Evolutionary conservation across 2,329 filamentous ascomycete genomes (phyloP).

Genomic region (Sclerotinia glacialis): DNA sequence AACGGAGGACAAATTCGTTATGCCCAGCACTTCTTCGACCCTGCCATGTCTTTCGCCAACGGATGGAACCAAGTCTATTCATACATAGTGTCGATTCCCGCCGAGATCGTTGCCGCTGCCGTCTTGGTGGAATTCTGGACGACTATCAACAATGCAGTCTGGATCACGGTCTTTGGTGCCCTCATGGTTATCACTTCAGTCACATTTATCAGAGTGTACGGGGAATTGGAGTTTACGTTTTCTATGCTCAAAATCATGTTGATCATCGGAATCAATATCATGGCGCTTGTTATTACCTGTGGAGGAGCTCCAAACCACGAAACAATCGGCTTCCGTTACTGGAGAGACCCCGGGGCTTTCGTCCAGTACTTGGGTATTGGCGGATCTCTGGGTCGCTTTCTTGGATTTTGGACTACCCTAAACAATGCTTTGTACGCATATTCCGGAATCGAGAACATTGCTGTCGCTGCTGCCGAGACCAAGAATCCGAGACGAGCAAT

Average conservation of each 20-base stretch:
- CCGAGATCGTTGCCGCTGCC: conserved; percentile 61
- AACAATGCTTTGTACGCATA: conserved; percentile 48
- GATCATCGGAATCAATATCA: conserved; percentile 60
- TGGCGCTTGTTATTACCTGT: conserved; percentile 46
- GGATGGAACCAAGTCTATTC: conserved; percentile 40
- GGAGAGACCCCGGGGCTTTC: conserved; percentile 59
- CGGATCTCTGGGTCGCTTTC: conserved; percentile 58
- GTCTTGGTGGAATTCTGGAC: conserved; percentile 64
- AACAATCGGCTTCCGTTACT: conserved; percentile 55
- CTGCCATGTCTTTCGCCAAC: conserved; percentile 38
- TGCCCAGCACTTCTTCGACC: conserved; percentile 40
- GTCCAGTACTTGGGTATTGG: conserved; percentile 58
- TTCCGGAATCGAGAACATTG: conserved; percentile 51
- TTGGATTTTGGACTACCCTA: conserved; percentile 47
- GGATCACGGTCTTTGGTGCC: conserved; percentile 43
- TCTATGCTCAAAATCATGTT: conserved; percentile 57
- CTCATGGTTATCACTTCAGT: conserved; percentile 41
- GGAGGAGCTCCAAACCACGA: conserved; percentile 58
- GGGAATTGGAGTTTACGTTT: conserved; percentile 54
- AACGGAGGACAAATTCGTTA: conserved; percentile 41
- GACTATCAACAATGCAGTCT: conserved; percentile 49
- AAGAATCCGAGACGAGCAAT: conserved; percentile 52
- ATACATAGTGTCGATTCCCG: conserved; percentile 35
- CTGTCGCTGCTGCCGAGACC: conserved; percentile 55
- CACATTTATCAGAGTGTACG: conserved; percentile 43